phyloP scores from a whole-genome alignment of 176 grass and related monocot species.

The Eragrostis curvula region DNA sequence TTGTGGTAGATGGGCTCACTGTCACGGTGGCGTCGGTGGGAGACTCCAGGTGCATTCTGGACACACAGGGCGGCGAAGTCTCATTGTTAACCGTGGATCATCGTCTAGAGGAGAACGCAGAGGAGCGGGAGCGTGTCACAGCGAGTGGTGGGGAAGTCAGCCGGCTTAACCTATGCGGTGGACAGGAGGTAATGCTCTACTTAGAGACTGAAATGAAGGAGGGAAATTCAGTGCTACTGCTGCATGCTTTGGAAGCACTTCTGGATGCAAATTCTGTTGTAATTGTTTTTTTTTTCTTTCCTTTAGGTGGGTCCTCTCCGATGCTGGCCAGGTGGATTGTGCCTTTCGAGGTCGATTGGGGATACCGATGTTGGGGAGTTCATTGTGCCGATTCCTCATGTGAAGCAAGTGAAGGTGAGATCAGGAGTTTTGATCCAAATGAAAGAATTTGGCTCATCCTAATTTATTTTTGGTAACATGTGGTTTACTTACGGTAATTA shows the following conservation, averaged over 20 bases:
- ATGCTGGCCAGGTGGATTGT: constrained; percentile 98
- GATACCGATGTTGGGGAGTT: constrained; percentile 96
- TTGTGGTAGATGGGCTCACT: constrained; percentile 81
- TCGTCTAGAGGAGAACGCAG: constrained; percentile 83
- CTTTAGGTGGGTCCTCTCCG: constrained; percentile 83
- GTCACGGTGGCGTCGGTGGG: constrained; percentile 97
- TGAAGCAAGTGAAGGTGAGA: constrained; percentile 98
- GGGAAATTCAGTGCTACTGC: not conserved
- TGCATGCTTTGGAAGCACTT: constrained; percentile 28
- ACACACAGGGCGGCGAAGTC: constrained; percentile 70
- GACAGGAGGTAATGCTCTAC: constrained; percentile 68
- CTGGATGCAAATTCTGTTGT: constrained; percentile 11
- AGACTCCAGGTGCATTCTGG: constrained; percentile 91
- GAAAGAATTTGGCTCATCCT: constrained; percentile 34
- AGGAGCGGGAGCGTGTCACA: constrained; percentile 90
- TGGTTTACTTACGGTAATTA: constrained; percentile 37
- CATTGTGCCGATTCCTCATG: constrained; percentile 94
- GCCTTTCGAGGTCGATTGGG: constrained; percentile 95
- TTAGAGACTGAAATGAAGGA: not conserved
- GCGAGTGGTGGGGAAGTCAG: constrained; percentile 95
- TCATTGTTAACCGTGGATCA: constrained; percentile 92
- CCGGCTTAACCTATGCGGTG: constrained; percentile 88
- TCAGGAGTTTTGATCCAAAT: constrained; percentile 24
- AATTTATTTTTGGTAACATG: constrained; percentile 28
- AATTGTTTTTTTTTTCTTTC: not conserved